Evolutionary conservation across 2,329 filamentous ascomycete genomes (phyloP).

Genomic region (Alternaria burnsii): DNA sequence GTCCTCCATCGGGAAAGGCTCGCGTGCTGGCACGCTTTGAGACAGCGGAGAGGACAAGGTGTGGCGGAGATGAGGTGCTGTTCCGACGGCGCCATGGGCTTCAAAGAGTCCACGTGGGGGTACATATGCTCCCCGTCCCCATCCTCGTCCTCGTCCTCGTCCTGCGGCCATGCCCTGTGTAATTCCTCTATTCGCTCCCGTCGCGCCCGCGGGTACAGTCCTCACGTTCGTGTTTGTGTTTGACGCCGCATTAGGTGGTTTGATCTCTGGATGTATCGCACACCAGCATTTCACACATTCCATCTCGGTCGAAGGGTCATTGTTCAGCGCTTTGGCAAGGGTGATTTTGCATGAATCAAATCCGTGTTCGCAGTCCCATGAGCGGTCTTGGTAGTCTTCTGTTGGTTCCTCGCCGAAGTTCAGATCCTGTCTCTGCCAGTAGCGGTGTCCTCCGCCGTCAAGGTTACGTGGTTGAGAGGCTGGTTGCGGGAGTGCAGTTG

Average conservation of each 20-base stretch:
- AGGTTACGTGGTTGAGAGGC: constrained; percentile 37
- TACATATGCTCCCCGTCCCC: constrained; percentile 4
- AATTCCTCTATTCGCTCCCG: constrained; percentile 1
- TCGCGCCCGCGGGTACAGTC: background rate
- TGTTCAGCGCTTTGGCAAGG: constrained; percentile 22
- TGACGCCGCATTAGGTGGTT: constrained; percentile 7
- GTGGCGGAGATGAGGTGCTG: constrained; percentile 15
- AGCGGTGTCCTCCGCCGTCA: constrained; percentile 39
- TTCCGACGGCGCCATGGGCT: constrained; percentile 15
- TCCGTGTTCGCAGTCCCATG: constrained; percentile 38
- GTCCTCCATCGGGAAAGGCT: constrained; percentile 19
- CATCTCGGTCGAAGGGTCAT: constrained; percentile 20
- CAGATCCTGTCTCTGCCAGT: constrained; percentile 41
- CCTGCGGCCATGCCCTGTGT: background rate
- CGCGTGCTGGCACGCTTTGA: constrained; percentile 13
- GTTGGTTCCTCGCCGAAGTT: constrained; percentile 52
- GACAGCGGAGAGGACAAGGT: constrained; percentile 8
- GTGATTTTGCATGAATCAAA: constrained; percentile 30
- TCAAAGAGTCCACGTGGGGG: constrained; percentile 21
- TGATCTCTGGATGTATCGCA: constrained; percentile 33
- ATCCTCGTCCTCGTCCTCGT: constrained; percentile 1
- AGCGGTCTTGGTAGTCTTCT: constrained; percentile 30
- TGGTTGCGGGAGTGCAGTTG: background rate
- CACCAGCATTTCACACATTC: constrained; percentile 46
- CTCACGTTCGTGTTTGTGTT: background rate